phyloP scores from a whole-genome alignment of 1,284 basidiomycete species.

The Ustilago nuda region DNA sequence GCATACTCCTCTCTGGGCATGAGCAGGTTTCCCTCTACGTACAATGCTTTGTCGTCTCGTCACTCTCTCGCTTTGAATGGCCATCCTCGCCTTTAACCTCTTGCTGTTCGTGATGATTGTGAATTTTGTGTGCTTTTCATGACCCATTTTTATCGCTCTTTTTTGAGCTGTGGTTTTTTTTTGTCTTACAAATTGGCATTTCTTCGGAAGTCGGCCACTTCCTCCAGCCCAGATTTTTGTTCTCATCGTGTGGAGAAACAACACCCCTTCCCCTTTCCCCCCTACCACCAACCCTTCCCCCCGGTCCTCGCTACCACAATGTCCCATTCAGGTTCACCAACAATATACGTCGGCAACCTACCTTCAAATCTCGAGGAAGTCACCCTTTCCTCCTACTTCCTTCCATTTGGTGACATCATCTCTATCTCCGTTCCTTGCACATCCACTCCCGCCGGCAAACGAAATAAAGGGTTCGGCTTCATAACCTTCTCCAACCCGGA shows the following conservation, averaged over 20 bases:
- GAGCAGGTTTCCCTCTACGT: neutral
- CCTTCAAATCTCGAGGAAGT: constrained; percentile 30
- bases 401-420: constrained; percentile 49
- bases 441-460: constrained; percentile 5
- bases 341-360: constrained; percentile 41
- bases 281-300: neutral
- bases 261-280: neutral
- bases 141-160: constrained; percentile 3
- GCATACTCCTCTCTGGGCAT: constrained; percentile 32
- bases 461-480: constrained; percentile 51
- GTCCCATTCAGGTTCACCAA: constrained; percentile 4
- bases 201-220: constrained; percentile 8
- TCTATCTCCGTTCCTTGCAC: constrained; percentile 42
- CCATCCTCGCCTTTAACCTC: neutral
- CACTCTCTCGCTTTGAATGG: neutral
- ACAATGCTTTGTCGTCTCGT: neutral
- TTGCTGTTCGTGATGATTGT: neutral
- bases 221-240: neutral
- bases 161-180: neutral
- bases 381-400: constrained; percentile 26
- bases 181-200: neutral
- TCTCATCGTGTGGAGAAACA: constrained; percentile 1
- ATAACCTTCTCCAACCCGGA: constrained; percentile 31
- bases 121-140: constrained; percentile 9
- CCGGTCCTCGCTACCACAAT: neutral